phyloP scores from a whole-genome alignment of 2,329 filamentous ascomycete genomes.

The Colletotrichum theobromicola region DNA sequence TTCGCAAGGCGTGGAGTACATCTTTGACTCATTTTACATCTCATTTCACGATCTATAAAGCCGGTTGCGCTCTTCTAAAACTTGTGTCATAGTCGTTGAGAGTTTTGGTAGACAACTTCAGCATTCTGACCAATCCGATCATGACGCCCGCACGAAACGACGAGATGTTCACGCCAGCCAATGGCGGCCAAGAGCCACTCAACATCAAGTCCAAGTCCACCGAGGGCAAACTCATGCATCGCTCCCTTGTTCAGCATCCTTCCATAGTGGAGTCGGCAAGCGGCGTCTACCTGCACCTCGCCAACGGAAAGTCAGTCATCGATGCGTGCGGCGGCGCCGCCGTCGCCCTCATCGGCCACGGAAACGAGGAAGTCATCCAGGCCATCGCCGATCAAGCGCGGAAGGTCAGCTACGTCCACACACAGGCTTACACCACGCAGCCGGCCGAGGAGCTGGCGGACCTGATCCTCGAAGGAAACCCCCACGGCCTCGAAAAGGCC shows the following conservation, averaged over 20 bases:
- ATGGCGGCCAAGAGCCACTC: not conserved
- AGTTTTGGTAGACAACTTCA: too few relatives aligned
- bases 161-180: not conserved
- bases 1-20: not conserved
- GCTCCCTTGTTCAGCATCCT: conserved; percentile 34
- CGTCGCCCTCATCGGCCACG: conserved; percentile 36
- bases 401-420: conserved; percentile 33
- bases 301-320: conserved; percentile 36
- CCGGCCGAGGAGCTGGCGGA: conserved; percentile 35
- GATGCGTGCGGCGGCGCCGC: conserved; percentile 41
- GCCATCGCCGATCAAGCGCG: conserved; percentile 33
- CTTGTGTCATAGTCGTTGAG: not conserved
- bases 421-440: conserved; percentile 46
- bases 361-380: conserved; percentile 29
- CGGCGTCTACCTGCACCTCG: conserved; percentile 39
- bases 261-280: conserved; percentile 46
- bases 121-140: not conserved
- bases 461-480: conserved; percentile 22
- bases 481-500: conserved; percentile 20
- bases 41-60: not conserved
- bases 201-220: not conserved
- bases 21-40: not conserved
- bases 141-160: conserved; percentile 25
- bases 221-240: conserved; percentile 33
- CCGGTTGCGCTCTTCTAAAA: not conserved